Evolutionary conservation across 129 eudicot genomes (phyloP).

Genomic region (Centrapalus pauciflorus): DNA sequence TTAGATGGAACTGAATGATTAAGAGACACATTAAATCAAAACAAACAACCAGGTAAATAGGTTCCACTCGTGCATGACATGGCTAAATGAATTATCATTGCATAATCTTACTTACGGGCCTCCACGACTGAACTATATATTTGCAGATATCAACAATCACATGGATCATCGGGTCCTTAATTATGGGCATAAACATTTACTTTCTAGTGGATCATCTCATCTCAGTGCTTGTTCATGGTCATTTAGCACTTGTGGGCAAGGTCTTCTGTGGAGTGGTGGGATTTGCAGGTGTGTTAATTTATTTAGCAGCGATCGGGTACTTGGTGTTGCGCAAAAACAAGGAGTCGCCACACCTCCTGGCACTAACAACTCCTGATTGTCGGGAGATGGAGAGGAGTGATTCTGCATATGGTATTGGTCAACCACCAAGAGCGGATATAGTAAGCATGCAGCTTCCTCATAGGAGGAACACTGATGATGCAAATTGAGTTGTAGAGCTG

Average conservation of each 20-base stretch:
- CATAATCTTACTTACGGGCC: too few species aligned
- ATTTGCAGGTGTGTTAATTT: constrained; percentile 63
- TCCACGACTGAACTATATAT: too few species aligned
- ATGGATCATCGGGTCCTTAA: constrained; percentile 81
- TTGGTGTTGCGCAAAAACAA: constrained; percentile 70
- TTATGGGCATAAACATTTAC: constrained; percentile 90
- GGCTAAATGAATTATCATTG: too few species aligned
- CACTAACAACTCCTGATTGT: constrained; percentile 51
- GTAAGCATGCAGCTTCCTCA: constrained; percentile 89
- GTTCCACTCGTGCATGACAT: too few species aligned
- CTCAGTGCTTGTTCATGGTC: constrained; percentile 52
- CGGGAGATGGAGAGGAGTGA: constrained; percentile 29
- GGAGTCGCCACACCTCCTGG: constrained; percentile 60
- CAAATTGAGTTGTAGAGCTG: constrained; percentile 21
- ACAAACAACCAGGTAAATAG: too few species aligned
- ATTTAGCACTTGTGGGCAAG: constrained; percentile 38
- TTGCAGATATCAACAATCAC: constrained; percentile 72
- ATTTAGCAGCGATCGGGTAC: constrained; percentile 69
- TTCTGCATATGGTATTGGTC: constrained; percentile 19
- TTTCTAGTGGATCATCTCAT: constrained; percentile 63
- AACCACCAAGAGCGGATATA: constrained; percentile 85
- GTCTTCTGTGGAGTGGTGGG: constrained; percentile 69
- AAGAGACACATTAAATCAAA: too few species aligned
- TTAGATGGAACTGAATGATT: neutral
- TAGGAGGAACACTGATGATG: constrained; percentile 17